phyloP scores from a whole-genome alignment of 2,329 filamentous ascomycete genomes.

The Alternaria angustiovoidea region DNA sequence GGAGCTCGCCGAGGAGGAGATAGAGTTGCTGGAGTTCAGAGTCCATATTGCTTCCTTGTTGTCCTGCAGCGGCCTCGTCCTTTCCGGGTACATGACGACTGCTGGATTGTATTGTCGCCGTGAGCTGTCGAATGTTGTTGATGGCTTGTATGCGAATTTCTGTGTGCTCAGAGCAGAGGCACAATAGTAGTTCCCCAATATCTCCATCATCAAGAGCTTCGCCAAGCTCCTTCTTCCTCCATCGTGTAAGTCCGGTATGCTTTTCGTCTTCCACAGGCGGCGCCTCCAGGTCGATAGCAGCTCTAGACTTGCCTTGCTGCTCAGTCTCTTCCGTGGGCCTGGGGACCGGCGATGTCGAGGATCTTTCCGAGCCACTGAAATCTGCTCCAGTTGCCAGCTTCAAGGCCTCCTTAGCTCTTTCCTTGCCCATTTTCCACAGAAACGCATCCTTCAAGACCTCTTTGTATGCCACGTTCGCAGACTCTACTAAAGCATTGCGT shows the following conservation, averaged over 20 bases:
- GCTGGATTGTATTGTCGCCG: constrained; percentile 58
- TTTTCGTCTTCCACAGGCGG: constrained; percentile 54
- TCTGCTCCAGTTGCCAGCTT: constrained; percentile 46
- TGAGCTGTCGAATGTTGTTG: constrained; percentile 71
- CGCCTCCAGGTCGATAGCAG: constrained; percentile 39
- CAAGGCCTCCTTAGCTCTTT: constrained; percentile 46
- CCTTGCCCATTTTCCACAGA: constrained; percentile 50
- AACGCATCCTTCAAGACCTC: constrained; percentile 46
- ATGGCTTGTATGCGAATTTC: constrained; percentile 83
- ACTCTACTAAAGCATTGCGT: constrained; percentile 39
- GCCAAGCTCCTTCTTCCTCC: constrained; percentile 79
- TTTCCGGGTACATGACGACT: neutral
- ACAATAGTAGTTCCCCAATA: constrained; percentile 72
- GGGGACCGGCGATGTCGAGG: constrained; percentile 38
- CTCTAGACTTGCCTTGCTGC: constrained; percentile 17
- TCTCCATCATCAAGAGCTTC: constrained; percentile 82
- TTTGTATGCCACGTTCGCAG: constrained; percentile 39
- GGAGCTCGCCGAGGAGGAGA: constrained; percentile 79
- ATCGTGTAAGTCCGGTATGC: constrained; percentile 63
- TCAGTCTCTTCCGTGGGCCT: constrained; percentile 24
- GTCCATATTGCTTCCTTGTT: constrained; percentile 51
- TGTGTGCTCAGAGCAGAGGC: constrained; percentile 76
- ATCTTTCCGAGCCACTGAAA: constrained; percentile 47
- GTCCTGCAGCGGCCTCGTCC: constrained; percentile 4
- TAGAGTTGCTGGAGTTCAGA: constrained; percentile 79